Base-by-base conservation (phyloP, 768 basidiomycete species). In the Gloeophyllum trabeum region DNA sequence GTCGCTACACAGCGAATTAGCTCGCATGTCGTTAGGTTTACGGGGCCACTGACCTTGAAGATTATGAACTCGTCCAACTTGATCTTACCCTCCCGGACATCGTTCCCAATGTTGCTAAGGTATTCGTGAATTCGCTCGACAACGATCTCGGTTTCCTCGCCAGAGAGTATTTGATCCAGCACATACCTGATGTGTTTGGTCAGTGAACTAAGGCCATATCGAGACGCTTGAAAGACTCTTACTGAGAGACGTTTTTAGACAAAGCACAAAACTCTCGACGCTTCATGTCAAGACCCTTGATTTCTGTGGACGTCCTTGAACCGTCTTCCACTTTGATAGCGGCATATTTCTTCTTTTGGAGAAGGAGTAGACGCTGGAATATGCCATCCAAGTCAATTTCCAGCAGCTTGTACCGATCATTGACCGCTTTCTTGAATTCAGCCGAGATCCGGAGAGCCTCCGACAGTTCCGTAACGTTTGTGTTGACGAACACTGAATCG, bases 281-380 rank as follows among this genome's bases (percentile, higher is more conserved):
- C 61, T 98, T 98, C 96, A 99, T 98, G 62, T 99, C 96, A 19
- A 99, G 66, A 61, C 96, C 96, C 54, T 99, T 99, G 59, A 99
- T 69, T 54, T 99, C 96, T 1, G 76, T 86, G 12, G 75, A 77
- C 0, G 86, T 83, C 43, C 75, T 71, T 0, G 73, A 71, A 21
- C 79, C 79, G 48, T 91, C 88, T 52, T 92, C 89, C 32, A 97
- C 79, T 63, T 96, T 97, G 58, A 97, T 69, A 0, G 96, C 96
- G 0, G 96, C 96, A 51, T 99, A 99, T 62, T 99, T 98, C 70
- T 99, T 99, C 74, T 99, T 99, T 55, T 98, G 94, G 42, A 99
- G 64, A 7, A 99, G 73, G 2, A 99, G 63, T 32, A 99, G 69
- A 0, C 96, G 78, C 54, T 94, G 79, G 67, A 99, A 99, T 25